Conservation (phyloP, 352 stramenopile genomes). For the Phytophthora vignae region DNA sequence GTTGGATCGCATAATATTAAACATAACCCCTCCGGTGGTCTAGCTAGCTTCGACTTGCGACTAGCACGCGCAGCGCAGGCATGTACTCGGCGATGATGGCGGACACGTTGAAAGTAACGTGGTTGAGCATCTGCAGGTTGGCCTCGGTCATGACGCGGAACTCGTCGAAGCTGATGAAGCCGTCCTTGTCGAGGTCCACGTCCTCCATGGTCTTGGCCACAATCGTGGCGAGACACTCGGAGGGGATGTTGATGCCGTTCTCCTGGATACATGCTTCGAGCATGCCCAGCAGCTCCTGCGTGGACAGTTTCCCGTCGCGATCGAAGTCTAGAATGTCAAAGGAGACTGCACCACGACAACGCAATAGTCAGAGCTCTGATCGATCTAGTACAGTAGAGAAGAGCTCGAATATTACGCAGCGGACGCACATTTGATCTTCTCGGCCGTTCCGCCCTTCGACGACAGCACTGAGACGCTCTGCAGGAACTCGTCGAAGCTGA, state of each 20-base stretch:
- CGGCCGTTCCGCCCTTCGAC: slow-evolving; percentile 65
- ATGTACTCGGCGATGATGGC: slow-evolving; percentile 81
- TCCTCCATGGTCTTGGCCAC: slow-evolving; percentile 78
- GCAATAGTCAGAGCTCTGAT: not conserved
- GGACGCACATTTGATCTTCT: slow-evolving; percentile 79
- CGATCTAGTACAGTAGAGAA: not conserved
- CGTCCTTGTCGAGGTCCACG: slow-evolving; percentile 70
- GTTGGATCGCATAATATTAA: not conserved
- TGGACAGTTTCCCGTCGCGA: slow-evolving; percentile 77
- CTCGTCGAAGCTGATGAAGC: slow-evolving; percentile 82
- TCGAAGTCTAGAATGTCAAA: slow-evolving; percentile 83
- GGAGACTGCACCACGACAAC: slow-evolving; percentile 54
- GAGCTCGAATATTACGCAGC: not conserved
- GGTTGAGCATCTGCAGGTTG: slow-evolving; percentile 83
- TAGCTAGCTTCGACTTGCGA: slow-evolving; percentile 29
- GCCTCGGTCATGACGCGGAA: slow-evolving; percentile 64
- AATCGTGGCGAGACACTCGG: slow-evolving; percentile 67
- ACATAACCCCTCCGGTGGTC: not conserved
- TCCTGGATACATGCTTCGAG: slow-evolving; percentile 77
- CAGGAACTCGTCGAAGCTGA: slow-evolving; percentile 84
- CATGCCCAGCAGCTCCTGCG: slow-evolving; percentile 75
- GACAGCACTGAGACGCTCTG: slow-evolving; percentile 78
- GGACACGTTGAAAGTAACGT: slow-evolving; percentile 86
- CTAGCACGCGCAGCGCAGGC: slow-evolving; percentile 64
- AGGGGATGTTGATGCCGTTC: slow-evolving; percentile 80